phyloP scores from a whole-genome alignment of 1,139 yeast species.

The Geotrichum australiense region DNA sequence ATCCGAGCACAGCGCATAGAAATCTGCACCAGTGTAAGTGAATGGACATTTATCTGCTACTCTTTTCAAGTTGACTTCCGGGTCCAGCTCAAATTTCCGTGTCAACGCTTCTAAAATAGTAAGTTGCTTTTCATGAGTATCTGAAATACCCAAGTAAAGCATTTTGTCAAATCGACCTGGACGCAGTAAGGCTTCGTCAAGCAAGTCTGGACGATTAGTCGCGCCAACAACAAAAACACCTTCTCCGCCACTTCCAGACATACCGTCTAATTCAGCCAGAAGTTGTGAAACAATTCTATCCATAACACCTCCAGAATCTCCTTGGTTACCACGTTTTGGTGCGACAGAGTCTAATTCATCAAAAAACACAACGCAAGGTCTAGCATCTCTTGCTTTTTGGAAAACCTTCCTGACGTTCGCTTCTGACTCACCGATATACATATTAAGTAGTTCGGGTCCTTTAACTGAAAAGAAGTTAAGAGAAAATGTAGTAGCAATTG shows the following conservation, averaged over 20 bases:
- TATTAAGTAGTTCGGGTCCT: slow-evolving; percentile 90
- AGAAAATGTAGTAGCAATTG: slow-evolving; percentile 91
- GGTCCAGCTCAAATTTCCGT: slow-evolving; percentile 60
- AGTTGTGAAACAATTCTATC: slow-evolving; percentile 94
- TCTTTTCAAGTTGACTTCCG: slow-evolving; percentile 51
- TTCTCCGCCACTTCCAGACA: slow-evolving; percentile 80
- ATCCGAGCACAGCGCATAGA: slow-evolving; percentile 90
- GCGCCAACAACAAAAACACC: slow-evolving; percentile 98
- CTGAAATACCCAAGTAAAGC: slow-evolving; percentile 88
- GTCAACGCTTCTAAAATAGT: slow-evolving; percentile 85
- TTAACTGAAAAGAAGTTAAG: slow-evolving; percentile 91
- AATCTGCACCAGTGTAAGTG: slow-evolving; percentile 95
- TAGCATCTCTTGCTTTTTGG: slow-evolving; percentile 90
- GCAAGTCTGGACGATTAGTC: slow-evolving; percentile 87
- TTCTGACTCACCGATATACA: slow-evolving; percentile 98
- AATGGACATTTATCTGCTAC: slow-evolving; percentile 73
- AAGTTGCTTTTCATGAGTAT: slow-evolving; percentile 80
- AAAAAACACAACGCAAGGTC: slow-evolving; percentile 94
- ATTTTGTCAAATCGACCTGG: slow-evolving; percentile 96
- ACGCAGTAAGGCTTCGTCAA: slow-evolving; percentile 87
- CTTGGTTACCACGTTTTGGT: slow-evolving; percentile 95
- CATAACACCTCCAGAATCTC: slow-evolving; percentile 98
- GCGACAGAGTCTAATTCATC: slow-evolving; percentile 98
- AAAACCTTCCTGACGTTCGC: slow-evolving; percentile 93
- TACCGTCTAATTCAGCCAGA: slow-evolving; percentile 90